These are phyloP conservation scores for Backusella luteola DNA, from an alignment of 192 early-diverging fungal genomes.

Conservation along the genomic window DNA sequence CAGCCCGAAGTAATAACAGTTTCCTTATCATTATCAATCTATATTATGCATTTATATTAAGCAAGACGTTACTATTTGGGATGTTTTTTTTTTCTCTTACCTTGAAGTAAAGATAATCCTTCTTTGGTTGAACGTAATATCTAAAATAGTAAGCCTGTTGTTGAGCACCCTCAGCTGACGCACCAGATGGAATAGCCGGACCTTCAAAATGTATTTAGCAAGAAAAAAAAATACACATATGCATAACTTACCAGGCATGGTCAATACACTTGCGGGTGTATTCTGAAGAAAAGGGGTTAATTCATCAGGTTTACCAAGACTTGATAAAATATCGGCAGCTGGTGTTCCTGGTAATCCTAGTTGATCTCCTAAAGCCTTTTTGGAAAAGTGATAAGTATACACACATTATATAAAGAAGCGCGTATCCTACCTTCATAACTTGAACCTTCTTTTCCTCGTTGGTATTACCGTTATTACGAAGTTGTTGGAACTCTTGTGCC, in stretches of 20 bases:
- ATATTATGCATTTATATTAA: too few relatives aligned
- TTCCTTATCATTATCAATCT: slow-evolving; percentile 47
- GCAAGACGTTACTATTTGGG: too few relatives aligned
- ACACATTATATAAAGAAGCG: not conserved
- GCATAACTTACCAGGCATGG: slow-evolving; percentile 33
- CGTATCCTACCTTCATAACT: slow-evolving; percentile 30
- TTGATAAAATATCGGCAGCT: slow-evolving; percentile 37
- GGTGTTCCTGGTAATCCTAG: slow-evolving; percentile 45
- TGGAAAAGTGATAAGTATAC: too few relatives aligned
- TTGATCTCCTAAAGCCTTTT: slow-evolving; percentile 39
- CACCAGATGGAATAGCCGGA: not conserved
- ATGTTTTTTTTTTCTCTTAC: not conserved
- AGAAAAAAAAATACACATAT: not conserved
- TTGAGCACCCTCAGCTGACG: not conserved
- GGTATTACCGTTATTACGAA: slow-evolving; percentile 32
- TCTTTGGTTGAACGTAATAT: slow-evolving; percentile 25
- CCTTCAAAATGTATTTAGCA: not conserved
- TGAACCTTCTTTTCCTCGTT: slow-evolving; percentile 33
- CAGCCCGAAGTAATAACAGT: slow-evolving; percentile 35
- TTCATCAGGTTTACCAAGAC: slow-evolving; percentile 51
- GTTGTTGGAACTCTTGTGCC: slow-evolving; percentile 32
- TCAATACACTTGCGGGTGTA: slow-evolving; percentile 5
- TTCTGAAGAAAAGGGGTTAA: slow-evolving; percentile 35
- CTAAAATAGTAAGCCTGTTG: slow-evolving; percentile 30
- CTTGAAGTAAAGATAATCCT: slow-evolving; percentile 43